Evolutionary conservation across 345 rosid genomes (phyloP), one percentile per base, ranked within the genome.

Genomic region (Citrus unshiu): DNA sequence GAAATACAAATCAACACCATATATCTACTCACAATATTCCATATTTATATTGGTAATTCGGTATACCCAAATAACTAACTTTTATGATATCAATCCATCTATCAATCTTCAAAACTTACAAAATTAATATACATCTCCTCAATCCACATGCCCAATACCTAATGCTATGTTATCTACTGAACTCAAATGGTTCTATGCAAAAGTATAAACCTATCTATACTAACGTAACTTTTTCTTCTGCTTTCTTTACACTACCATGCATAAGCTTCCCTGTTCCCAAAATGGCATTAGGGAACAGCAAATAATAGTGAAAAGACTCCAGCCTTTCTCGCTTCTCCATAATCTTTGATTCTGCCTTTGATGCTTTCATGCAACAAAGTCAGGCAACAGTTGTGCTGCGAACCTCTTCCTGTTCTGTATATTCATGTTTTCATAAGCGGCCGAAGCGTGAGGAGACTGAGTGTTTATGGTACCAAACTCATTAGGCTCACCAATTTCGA

Each of bases 401-500:
- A 92, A 93, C 89, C 97, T 88, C 91, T 92, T 95, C 75, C 94
- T 79, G 88, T 88, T 92, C 89, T 91, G 95, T 57, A 93, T 90
- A 74, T 89, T 86, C 85, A 95, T 90, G 86, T 83, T 89, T 43
- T 92, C 95, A 70, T 87, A 95, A 18, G 90, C 89, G 69, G 88
- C 84, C 21, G 98, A 87, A 65, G 93, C 86, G 67, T 94, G 95
- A 37, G 90, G 88, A 5, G 89, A 77, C 2, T 92, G 72, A 40
- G 88, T 74, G 74, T 82, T 84, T 1, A 87, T 81, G 46, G 86
- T 73, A 60, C 91, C 93, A 71, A 91, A 93, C 37, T 95, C 96
- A 60, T 85, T 88, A 27, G 88, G 78, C 79, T 93, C 96, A 4
- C 90, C 92, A 1, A 93, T 77, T 22, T 92, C 95, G 27, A 91